phyloP scores from a whole-genome alignment of 345 rosid genomes.

The Eucalyptus virginea region DNA sequence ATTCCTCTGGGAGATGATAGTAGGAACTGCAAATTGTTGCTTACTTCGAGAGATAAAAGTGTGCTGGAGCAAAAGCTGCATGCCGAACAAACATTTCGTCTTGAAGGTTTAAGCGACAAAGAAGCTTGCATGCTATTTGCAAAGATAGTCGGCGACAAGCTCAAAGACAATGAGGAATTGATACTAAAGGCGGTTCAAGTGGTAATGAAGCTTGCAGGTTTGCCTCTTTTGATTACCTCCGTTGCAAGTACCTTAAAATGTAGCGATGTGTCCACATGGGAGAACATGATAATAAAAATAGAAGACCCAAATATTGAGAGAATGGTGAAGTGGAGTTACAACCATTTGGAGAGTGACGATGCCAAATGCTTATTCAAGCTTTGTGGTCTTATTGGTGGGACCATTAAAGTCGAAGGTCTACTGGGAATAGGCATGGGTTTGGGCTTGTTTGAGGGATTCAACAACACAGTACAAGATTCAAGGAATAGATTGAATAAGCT shows the following conservation, averaged over 20 bases:
- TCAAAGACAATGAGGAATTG: too few species aligned
- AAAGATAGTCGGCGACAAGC: not conserved
- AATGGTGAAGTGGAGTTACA: not conserved
- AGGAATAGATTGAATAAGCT: not conserved
- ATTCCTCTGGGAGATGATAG: too few species aligned
- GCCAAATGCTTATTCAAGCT: not conserved
- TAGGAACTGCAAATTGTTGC: too few species aligned
- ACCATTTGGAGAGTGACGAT: not conserved
- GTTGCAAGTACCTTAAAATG: not conserved
- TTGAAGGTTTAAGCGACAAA: accelerated
- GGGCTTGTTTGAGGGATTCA: not conserved
- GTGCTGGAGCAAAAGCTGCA: not conserved
- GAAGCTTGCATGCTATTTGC: not conserved
- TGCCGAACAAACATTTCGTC: not conserved
- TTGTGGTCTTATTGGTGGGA: not conserved
- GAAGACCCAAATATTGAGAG: not conserved
- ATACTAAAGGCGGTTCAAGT: accelerated
- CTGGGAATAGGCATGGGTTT: not conserved
- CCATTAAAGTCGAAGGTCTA: accelerated
- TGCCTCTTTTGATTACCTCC: not conserved
- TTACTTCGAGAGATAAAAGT: accelerated
- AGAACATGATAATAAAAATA: not conserved
- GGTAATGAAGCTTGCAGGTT: not conserved
- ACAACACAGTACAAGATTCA: accelerated
- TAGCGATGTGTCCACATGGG: not conserved